Conservation (phyloP, 1,284 basidiomycete genomes). For the Ganoderma resinaceum region DNA sequence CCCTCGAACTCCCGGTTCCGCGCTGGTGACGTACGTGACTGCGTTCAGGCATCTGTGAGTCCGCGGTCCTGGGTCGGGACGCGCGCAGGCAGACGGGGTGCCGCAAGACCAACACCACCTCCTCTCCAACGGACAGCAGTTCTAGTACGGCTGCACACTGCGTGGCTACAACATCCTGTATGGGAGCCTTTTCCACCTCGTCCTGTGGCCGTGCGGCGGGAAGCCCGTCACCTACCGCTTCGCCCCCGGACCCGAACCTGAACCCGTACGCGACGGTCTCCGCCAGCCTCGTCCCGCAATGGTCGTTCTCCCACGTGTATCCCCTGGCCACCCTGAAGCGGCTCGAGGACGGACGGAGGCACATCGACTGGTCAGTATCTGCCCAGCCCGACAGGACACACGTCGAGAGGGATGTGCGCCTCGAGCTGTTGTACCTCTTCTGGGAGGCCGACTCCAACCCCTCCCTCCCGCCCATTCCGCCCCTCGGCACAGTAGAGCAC, state of each 20-base stretch:
- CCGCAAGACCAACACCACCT: background rate
- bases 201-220: background rate
- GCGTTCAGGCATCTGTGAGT: no score
- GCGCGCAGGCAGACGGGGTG: no score
- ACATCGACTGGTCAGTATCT: slow-evolving; percentile 30
- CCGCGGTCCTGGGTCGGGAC: no score
- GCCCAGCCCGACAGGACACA: background rate
- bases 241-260: background rate
- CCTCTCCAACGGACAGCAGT: background rate
- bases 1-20: no score
- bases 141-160: background rate
- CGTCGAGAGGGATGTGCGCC: background rate
- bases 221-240: slow-evolving; percentile 16
- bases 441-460: slow-evolving; percentile 39
- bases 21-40: no score
- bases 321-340: background rate
- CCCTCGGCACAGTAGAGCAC: background rate
- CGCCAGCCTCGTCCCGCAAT: slow-evolving; percentile 9
- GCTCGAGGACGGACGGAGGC: slow-evolving; percentile 8
- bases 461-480: slow-evolving; percentile 1
- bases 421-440: slow-evolving; percentile 31
- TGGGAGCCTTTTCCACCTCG: background rate
- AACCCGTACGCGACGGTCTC: background rate
- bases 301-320: slow-evolving; percentile 18
- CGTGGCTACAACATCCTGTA: background rate